These are phyloP conservation scores for Arctium lappa DNA, from an alignment of 129 eudicot genomes.

Conservation along the genomic window DNA sequence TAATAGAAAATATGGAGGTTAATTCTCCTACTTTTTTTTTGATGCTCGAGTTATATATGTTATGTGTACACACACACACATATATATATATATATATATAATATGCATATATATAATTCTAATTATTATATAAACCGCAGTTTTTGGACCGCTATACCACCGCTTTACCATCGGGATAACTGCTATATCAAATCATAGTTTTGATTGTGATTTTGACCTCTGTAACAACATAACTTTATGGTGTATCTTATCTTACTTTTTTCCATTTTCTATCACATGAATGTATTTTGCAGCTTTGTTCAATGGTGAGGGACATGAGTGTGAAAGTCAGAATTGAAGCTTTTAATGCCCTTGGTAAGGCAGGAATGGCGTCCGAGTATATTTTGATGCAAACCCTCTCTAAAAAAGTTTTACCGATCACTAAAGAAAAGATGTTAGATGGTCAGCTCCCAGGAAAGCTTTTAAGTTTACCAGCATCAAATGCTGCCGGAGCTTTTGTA, in stretches of 20 bases:
- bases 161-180: background rate
- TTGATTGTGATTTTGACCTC: background rate
- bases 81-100: no score
- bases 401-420: conserved; percentile 43
- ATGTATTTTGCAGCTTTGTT: conserved; percentile 59
- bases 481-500: conserved; percentile 68
- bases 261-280: background rate
- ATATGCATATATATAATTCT: background rate
- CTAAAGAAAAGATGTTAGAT: conserved; percentile 36
- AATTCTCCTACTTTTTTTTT: background rate
- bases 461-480: conserved; percentile 41
- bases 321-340: conserved; percentile 62
- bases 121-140: background rate
- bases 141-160: background rate
- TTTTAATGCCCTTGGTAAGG: conserved; percentile 62
- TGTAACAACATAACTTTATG: background rate
- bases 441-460: conserved; percentile 40
- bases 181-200: background rate
- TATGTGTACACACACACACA: background rate
- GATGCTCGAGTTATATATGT: background rate
- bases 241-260: conserved; percentile 4
- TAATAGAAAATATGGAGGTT: background rate
- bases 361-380: conserved; percentile 49
- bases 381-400: conserved; percentile 66
- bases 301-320: conserved; percentile 87